Evolutionary conservation across 2,329 filamentous ascomycete genomes (phyloP), one percentile per base, ranked within the genome.

Genomic region (Rhinocladiella similis): DNA sequence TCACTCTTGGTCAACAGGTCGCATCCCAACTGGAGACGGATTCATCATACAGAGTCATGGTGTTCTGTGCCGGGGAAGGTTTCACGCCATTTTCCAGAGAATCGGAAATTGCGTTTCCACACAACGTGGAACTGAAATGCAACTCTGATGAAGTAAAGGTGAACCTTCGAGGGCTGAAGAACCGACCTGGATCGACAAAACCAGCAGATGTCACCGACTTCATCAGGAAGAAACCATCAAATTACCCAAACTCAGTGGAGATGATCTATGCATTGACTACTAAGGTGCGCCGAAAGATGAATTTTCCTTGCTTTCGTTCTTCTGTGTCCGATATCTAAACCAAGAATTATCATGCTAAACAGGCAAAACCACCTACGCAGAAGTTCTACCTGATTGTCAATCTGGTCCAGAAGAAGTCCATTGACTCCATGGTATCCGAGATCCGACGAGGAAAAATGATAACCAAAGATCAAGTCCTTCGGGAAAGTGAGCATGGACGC

Each of bases 111-210:
- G 78, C 90, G 0, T 99, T 99, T 63, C 94, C 94, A 1, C 86
- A 93, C 65, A 91, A 97, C 73, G 89, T 94, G 29, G 94, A 99
- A 70, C 81, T 99, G 55, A 93, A 91, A 69, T 84, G 96, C 54
- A 99, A 99, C 66, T 82, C 85, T 9, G 88, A 88, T 33, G 91
- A 97, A 55, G 82, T 97, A 64, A 94, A 93, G 72, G 88, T 89
- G n/a, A 99, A 97, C 70, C 81, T 96, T 64, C 89, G 94, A 64
- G 94, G 94, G 3, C 75, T 99, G 60, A 99, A 99, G 75, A 97
- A 96, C 72, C 96, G 94, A 72, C 90, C 93, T 5, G 94, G 94
- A 19, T 95, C 94, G 43, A 99, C 94, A 39, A 86, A 91, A 67
- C 94, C 94, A 6, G 91, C 90, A 46, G 94, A 99, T 73, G 88